Evolutionary conservation across 2,329 filamentous ascomycete species (phyloP), one percentile per base, ranked within the genome.

Genomic region (Annulohypoxylon truncatum): DNA sequence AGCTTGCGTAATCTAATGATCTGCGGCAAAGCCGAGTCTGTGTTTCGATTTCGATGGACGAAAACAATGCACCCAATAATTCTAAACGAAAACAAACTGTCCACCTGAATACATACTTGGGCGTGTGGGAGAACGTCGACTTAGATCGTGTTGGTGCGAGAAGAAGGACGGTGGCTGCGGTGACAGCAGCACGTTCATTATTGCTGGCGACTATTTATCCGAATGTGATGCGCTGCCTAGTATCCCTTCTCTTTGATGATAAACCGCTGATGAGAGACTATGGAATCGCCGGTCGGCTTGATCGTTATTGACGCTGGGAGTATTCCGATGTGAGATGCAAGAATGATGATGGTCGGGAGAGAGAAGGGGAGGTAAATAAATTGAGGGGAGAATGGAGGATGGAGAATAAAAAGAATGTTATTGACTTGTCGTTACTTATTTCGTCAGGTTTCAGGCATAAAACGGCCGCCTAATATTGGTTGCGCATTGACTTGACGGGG

Each of bases 121-220:
- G 74, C 86, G 83, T 69, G 83, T 82, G 51, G 85, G 84, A 64
- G 85, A 88, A 69, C 83, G 82, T 70, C 84, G 83, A 71, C 80
- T 79, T 66, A 81, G 79, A 74, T 88, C 85, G 83, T 87, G 85
- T 70, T 86, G 85, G 72, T 86, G 85, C 75, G 85, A 83, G 73
- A 89, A 86, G 71, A 85, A 80, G 64, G 86, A 66, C 52, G 67
- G 81, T 56, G 86, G 86, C 76, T 89, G 87, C 72, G 86, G 84
- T 74, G 86, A 84, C 69, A 90, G 78, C 78, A 90, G 77, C 76
- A 88, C 82, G 77, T 89, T 89, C 88, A 90, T 90, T 61, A 52
- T 48, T 69, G 63, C 35, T 53, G 38, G 40, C 40, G 35, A 51
- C 15, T 58, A 44, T 57, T 51, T 15, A 12, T 44, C 22, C 40